Percentiles rank a stretch among this genome's conserved stretches.
Evolutionary conservation across 2,329 filamentous ascomycete genomes (phyloP).

Genomic region (Thyridium curvatum): DNA sequence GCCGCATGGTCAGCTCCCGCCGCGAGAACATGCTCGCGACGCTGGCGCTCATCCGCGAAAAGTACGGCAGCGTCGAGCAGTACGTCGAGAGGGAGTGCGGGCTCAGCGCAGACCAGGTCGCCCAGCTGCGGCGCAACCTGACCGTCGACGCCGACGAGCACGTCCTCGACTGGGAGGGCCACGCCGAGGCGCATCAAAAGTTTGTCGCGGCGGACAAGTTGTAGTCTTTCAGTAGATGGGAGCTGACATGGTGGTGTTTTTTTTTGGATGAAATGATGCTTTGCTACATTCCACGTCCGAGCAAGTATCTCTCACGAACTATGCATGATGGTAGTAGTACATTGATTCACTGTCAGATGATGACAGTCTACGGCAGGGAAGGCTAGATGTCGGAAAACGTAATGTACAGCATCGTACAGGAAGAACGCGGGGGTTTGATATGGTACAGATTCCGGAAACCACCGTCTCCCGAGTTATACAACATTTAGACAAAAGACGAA

Average conservation of each 20-base stretch:
- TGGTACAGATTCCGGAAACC: not conserved
- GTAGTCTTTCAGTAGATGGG: too few species aligned
- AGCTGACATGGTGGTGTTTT: too few species aligned
- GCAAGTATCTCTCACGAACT: too few species aligned
- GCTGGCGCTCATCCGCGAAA: conserved; percentile 46
- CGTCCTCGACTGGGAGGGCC: conserved; percentile 18
- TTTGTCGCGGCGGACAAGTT: too few species aligned
- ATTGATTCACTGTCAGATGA: too few species aligned
- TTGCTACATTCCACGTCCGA: too few species aligned
- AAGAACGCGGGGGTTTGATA: not conserved
- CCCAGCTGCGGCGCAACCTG: conserved; percentile 43
- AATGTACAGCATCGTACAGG: too few species aligned
- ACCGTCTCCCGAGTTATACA: too few species aligned
- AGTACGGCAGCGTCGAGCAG: conserved; percentile 57
- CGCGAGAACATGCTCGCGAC: conserved; percentile 43
- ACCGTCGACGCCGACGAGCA: conserved; percentile 21
- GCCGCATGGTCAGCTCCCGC: conserved; percentile 36
- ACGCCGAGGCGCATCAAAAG: conserved; percentile 8
- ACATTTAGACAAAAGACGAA: not conserved
- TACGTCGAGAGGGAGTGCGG: conserved; percentile 57
- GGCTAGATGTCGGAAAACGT: too few species aligned
- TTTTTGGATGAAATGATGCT: too few species aligned
- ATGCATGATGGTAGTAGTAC: too few species aligned
- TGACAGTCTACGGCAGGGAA: too few species aligned
- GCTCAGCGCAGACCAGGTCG: conserved; percentile 48